Evolutionary conservation across 345 rosid genomes (phyloP), one percentile per base, ranked within the genome.

Genomic region (Rubroshorea leprosula): DNA sequence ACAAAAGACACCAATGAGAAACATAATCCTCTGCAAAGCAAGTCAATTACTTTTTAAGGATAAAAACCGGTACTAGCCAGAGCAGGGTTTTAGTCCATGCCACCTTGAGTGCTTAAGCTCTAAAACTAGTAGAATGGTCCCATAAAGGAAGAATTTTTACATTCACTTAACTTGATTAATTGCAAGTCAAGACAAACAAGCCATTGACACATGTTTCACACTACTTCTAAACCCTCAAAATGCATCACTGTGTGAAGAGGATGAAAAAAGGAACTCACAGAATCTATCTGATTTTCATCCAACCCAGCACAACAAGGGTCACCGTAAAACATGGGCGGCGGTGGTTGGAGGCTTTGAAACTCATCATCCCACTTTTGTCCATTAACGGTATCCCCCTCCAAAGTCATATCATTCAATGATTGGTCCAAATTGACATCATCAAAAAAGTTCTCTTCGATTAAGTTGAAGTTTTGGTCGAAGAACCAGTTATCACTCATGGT

Each of bases 291-390:
- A 35, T 57, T 55, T 27, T 76, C 66, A 10, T 16, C 19, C 57
- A 51, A 21, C 57, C 62, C 23, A 61, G 58, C 57, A 69, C 65
- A 69, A 47, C 64, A 48, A 69, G 31, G 18, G 55, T 56, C 65
- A 38, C 49, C 57, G 45, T 62, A 52, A 65, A n/a, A 79, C 68
- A 70, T 65, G 9, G n/a, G 81, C 61, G 96, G 77, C 6, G 96
- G 90, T 23, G 89, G 83, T 49, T 79, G 83, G n/a, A 92, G 75
- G 64, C 65, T 60, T 58, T 79, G 74, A 67, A 92, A 86, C 23
- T 69, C 67, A 22, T 79, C 68, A 62, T 67, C 77, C 98, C 90
- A 85, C 64, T 84, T 92, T 54, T 72, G 84, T 1, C 12, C 16
- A 58, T 71, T 59, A 29, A 29, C 35, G 9, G 4, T 9, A 29